Conservation (phyloP, 2,329 filamentous ascomycete genomes). For the Aspergillus ruber region DNA sequence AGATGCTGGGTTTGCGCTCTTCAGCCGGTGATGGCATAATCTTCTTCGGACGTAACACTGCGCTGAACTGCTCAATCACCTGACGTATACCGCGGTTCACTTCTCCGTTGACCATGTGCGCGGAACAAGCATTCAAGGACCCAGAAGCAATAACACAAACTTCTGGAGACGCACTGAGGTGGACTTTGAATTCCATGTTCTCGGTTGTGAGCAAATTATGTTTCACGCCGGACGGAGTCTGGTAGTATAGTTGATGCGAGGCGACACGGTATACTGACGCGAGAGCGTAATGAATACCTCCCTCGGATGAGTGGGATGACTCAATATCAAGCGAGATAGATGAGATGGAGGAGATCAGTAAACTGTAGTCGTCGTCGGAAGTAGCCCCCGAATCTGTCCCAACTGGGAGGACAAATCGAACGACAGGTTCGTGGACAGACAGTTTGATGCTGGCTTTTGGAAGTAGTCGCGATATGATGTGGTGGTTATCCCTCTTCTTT, state of each 20-base stretch:
- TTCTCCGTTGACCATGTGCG: conserved; percentile 85
- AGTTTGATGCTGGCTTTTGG: conserved; percentile 94
- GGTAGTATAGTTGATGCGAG: conserved; percentile 88
- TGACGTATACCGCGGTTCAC: conserved; percentile 89
- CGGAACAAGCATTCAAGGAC: conserved; percentile 75
- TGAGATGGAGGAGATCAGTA: conserved; percentile 91
- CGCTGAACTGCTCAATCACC: conserved; percentile 76
- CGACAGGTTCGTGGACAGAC: conserved; percentile 90
- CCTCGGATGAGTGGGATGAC: conserved; percentile 83
- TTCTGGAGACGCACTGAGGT: conserved; percentile 78
- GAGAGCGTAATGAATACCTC: conserved; percentile 80
- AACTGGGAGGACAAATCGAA: conserved; percentile 81
- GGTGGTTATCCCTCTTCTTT: conserved; percentile 47
- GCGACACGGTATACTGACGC: conserved; percentile 75
- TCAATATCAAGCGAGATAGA: conserved; percentile 90
- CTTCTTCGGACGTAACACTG: conserved; percentile 57
- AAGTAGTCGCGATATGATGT: conserved; percentile 79
- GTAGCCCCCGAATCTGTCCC: conserved; percentile 53
- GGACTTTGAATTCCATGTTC: conserved; percentile 76
- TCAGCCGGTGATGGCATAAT: conserved; percentile 48
- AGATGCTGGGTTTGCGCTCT: conserved; percentile 56
- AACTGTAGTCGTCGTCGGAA: conserved; percentile 80
- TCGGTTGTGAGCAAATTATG: conserved; percentile 87
- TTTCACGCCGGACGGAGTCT: conserved; percentile 72
- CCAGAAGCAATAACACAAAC: conserved; percentile 74